Base-by-base conservation (phyloP, 768 basidiomycete genomes). In the Termitomyces eurrhizus region DNA sequence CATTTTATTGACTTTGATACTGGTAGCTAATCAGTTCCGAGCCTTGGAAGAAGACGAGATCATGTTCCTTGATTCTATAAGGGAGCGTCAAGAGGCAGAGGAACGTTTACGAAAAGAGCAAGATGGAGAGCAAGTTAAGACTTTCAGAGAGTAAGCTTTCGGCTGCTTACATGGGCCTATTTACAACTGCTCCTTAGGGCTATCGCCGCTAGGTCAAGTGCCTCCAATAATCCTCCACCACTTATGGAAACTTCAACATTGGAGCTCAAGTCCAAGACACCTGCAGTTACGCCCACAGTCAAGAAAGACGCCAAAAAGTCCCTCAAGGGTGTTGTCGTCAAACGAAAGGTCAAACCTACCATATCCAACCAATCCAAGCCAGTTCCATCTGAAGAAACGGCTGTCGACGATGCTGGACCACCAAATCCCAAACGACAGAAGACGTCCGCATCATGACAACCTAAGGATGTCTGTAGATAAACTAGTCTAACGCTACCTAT, bases 31-130 rank as follows among this genome's bases (percentile, higher is more conserved):
- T 69, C 92, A 94, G 69, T 94, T 93, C 67, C 88, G 92, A 58
- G 90, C 92, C 4, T 76, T 94, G 41, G 92, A 94, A 69, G 92
- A 93, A 71, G 92, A 94, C 74, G 92, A 94, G 68, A 88, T 94
- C 63, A 86, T 90, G 80, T 94, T 94, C 69, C 82, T 94, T 35
- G 92, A 93, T 68, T 89, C 90, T 18, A 78, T 94, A 61, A 79
- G 88, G 62, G 88, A 92, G 70, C 84, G 84, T 53, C 85, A 90
- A 70, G 81, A 86, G 63, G 82, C 83, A 62, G 90, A 92, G 73
- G 92, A 94, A 69, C 83, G 85, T 16, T 78, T 85, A 58, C 86
- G 90, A 56, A 88, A 85, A 67, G 78, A 86, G 70, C 79, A 82
- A 66, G 92, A 94, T 58, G 89, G 88, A 6, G 88, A 90, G 67